Evolutionary conservation across 768 basidiomycete genomes (phyloP).

Genomic region (Chlorophyllum brunneum): DNA sequence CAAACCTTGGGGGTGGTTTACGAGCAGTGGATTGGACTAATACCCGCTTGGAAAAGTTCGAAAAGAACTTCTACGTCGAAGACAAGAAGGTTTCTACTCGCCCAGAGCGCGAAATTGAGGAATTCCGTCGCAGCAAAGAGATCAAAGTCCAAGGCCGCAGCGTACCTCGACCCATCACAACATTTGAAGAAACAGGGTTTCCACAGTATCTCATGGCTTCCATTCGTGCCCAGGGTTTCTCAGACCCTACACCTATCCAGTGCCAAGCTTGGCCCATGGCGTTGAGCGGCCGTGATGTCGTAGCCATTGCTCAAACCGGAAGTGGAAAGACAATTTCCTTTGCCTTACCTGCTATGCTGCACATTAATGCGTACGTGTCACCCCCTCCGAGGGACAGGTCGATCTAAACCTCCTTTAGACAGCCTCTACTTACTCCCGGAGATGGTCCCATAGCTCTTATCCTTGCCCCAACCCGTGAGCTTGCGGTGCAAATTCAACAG

Average conservation of each 20-base stretch:
- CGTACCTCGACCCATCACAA: slow-evolving; percentile 85
- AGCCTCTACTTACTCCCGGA: slow-evolving; percentile 88
- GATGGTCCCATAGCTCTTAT: slow-evolving; percentile 98
- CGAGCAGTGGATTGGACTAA: slow-evolving; percentile 81
- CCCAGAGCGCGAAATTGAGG: slow-evolving; percentile 83
- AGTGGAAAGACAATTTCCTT: slow-evolving; percentile 99
- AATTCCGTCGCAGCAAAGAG: slow-evolving; percentile 79
- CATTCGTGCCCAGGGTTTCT: slow-evolving; percentile 92
- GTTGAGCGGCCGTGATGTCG: slow-evolving; percentile 86
- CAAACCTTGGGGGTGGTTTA: slow-evolving; percentile 76
- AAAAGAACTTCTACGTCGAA: slow-evolving; percentile 97
- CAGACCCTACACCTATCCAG: slow-evolving; percentile 90
- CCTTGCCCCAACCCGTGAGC: slow-evolving; percentile 95
- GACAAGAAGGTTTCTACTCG: slow-evolving; percentile 78
- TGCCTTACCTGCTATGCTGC: slow-evolving; percentile 97
- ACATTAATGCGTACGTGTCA: slow-evolving; percentile 90
- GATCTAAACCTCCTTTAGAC: slow-evolving; percentile 39
- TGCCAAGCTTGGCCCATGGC: slow-evolving; percentile 99
- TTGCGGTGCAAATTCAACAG: slow-evolving; percentile 98
- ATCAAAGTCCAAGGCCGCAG: slow-evolving; percentile 91
- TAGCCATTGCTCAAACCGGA: slow-evolving; percentile 97
- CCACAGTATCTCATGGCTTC: slow-evolving; percentile 95
- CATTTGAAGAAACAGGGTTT: slow-evolving; percentile 94
- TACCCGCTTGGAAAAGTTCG: slow-evolving; percentile 76
- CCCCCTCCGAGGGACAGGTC: slow-evolving; percentile 13